phyloP scores from a whole-genome alignment of 306 rosid genomes.

The Dryas alaskensis region DNA sequence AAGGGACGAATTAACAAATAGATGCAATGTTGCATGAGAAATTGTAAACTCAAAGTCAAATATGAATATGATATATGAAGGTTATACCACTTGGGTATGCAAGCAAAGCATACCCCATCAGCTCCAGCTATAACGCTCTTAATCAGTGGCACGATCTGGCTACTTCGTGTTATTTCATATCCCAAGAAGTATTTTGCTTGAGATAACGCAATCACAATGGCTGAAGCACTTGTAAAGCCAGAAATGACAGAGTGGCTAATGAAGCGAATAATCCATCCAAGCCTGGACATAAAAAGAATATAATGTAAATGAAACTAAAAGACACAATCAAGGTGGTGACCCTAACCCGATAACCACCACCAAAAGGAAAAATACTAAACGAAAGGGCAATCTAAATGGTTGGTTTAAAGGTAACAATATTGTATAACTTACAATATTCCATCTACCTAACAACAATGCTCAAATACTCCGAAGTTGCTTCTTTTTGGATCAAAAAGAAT shows the following conservation, averaged over 20 bases:
- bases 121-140: constrained; percentile 87
- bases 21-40: neutral
- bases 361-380: constrained; percentile 15
- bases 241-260: constrained; percentile 98
- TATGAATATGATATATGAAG: constrained; percentile 25
- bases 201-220: constrained; percentile 91
- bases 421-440: neutral
- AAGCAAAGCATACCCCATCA: constrained; percentile 66
- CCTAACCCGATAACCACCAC: neutral
- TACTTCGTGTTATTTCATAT: constrained; percentile 64
- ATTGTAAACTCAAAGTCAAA: constrained; percentile 13
- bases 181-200: constrained; percentile 93
- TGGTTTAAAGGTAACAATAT: neutral
- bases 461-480: constrained; percentile 2
- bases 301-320: constrained; percentile 17
- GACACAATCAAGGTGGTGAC: neutral
- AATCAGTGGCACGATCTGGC: constrained; percentile 82
- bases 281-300: constrained; percentile 57
- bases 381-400: constrained; percentile 16
- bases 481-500: neutral
- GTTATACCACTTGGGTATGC: constrained; percentile 23
- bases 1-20: neutral
- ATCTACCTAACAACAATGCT: constrained; percentile 9
- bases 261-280: constrained; percentile 97
- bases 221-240: constrained; percentile 96